These are phyloP conservation scores for Stachybotrys chlorohalonatus DNA, from an alignment of 2,329 filamentous ascomycete genomes.

Conservation along the genomic window DNA sequence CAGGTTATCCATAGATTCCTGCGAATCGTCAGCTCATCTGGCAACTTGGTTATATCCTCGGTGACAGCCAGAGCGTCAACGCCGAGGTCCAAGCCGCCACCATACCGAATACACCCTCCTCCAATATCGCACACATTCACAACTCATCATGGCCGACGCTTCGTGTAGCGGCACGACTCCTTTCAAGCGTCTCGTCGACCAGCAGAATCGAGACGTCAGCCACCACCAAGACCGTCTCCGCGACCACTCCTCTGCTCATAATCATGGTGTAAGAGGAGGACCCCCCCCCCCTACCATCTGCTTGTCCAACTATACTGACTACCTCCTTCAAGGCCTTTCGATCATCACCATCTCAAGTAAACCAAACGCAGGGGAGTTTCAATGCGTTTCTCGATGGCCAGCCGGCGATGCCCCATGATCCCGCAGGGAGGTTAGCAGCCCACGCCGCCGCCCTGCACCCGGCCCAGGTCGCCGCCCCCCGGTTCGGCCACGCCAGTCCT, in stretches of 20 bases:
- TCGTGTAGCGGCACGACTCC: slow-evolving; percentile 32
- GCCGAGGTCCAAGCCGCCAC: not conserved
- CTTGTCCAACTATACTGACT: slow-evolving; percentile 2
- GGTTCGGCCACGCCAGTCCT: slow-evolving; percentile 9
- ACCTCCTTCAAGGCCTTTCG: slow-evolving; percentile 19
- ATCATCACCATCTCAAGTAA: slow-evolving; percentile 16
- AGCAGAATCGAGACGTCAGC: slow-evolving; percentile 30
- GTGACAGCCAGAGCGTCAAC: not conserved
- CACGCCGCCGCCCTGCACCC: slow-evolving; percentile 23
- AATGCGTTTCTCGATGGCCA: slow-evolving; percentile 23
- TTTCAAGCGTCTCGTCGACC: slow-evolving; percentile 32
- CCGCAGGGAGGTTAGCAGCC: slow-evolving; percentile 22
- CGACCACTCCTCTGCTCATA: slow-evolving; percentile 16
- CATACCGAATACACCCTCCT: not conserved
- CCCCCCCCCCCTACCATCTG: not conserved
- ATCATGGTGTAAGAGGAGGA: slow-evolving; percentile 18
- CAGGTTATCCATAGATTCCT: not conserved
- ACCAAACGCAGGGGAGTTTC: slow-evolving; percentile 22
- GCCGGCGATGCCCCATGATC: slow-evolving; percentile 20
- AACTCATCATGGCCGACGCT: slow-evolving; percentile 26
- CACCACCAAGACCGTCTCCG: slow-evolving; percentile 31
- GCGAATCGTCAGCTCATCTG: not conserved
- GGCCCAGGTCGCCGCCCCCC: slow-evolving; percentile 8
- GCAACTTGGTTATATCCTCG: not conserved
- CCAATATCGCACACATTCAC: not conserved